phyloP scores from a whole-genome alignment of 2,329 filamentous ascomycete species.

The Sporothrix pseudoabietina region DNA sequence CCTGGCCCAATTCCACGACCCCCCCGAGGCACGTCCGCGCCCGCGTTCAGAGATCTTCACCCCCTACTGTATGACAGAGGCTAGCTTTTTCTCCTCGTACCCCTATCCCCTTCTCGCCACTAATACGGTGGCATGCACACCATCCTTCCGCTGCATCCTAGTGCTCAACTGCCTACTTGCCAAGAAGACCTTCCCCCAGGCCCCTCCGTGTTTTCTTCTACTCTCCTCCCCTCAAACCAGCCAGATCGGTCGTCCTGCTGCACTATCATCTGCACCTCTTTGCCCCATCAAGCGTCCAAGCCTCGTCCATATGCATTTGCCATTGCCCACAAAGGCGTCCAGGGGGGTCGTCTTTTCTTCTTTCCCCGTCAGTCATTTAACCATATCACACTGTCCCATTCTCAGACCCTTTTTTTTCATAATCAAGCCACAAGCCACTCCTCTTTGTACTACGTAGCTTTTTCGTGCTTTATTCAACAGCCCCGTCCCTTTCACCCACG shows the following conservation, averaged over 20 bases:
- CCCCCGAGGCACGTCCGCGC: not conserved
- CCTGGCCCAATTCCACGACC: slow-evolving; percentile 2
- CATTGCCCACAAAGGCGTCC: not conserved
- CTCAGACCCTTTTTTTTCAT: slow-evolving; percentile 1
- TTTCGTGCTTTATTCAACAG: not conserved
- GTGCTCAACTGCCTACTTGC: slow-evolving; percentile 14
- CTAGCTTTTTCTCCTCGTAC: not conserved
- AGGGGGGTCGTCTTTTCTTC: not conserved
- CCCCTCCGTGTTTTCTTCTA: not conserved
- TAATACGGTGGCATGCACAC: slow-evolving; percentile 19
- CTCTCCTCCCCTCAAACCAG: not conserved
- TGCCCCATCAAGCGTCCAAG: slow-evolving; percentile 8
- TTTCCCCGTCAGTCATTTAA: slow-evolving; percentile 7
- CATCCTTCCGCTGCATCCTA: slow-evolving; percentile 14
- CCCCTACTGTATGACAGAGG: slow-evolving; percentile 17
- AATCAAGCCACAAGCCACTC: slow-evolving; percentile 20
- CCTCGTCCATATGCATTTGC: slow-evolving; percentile 2
- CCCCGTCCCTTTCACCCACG: not conserved
- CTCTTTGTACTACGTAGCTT: not conserved
- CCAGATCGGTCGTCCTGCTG: slow-evolving; percentile 12
- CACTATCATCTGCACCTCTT: not conserved
- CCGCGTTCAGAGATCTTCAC: slow-evolving; percentile 21
- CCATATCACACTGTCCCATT: slow-evolving; percentile 14
- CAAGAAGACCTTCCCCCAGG: slow-evolving; percentile 19
- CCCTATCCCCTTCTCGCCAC: slow-evolving; percentile 13